A percentile compares a stretch with the other conserved stretches of the same genome.
These are phyloP conservation scores for Sodiomyces alkalinus DNA, from an alignment of 2,329 filamentous ascomycete genomes.

Conservation along the genomic window DNA sequence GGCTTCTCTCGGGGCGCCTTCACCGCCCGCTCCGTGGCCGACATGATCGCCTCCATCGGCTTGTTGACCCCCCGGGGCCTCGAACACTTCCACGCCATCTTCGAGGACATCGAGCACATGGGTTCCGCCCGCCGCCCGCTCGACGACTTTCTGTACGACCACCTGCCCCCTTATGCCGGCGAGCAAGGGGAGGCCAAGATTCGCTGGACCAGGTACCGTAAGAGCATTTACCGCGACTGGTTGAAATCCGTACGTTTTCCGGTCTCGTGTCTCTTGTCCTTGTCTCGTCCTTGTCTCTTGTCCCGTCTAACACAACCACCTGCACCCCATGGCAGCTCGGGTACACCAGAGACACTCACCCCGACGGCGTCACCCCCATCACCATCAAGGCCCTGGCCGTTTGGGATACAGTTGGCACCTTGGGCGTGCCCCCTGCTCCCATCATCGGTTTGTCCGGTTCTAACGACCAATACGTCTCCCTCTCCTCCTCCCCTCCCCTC, in stretches of 20 bases:
- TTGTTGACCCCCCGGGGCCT: conserved; percentile 6
- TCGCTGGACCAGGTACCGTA: conserved; percentile 17
- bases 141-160: conserved; percentile 11
- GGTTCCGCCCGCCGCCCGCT: conserved; percentile 9
- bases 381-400: conserved; percentile 33
- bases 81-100: conserved; percentile 5
- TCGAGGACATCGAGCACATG: conserved; percentile 11
- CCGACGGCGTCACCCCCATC: conserved; percentile 17
- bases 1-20: conserved; percentile 22
- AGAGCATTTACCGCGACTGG: conserved; percentile 18
- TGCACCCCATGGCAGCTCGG: conserved; percentile 9
- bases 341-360: conserved; percentile 20
- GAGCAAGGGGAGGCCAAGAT: conserved; percentile 14
- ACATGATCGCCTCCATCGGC: conserved; percentile 9
- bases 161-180: conserved; percentile 11
- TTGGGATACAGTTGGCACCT: conserved; percentile 32
- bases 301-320: background rate
- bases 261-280: background rate
- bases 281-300: background rate
- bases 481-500: background rate
- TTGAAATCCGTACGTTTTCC: conserved; percentile 16
- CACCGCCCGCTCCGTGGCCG: conserved; percentile 19
- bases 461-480: conserved; percentile 15
- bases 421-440: conserved; percentile 21
- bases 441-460: conserved; percentile 21